Base-by-base conservation (phyloP, 139 green algal species). In the Marvania coccoides region DNA sequence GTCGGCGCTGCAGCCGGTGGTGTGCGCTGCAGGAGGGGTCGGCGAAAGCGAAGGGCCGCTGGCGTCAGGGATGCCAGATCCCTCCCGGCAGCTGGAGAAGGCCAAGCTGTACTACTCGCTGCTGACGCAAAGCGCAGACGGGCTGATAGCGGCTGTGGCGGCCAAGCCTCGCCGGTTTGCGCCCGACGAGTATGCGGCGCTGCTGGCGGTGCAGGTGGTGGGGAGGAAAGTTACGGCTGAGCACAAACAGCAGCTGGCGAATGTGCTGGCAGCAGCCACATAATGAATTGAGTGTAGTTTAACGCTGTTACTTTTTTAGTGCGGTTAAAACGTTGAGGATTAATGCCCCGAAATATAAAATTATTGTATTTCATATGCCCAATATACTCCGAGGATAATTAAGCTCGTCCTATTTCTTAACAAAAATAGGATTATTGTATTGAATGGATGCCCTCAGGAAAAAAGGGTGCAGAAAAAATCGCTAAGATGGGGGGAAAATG, bases 101-200 rank as follows among this genome's bases (percentile, higher is more conserved):
- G 51, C 62, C 37, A 74, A 73, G 51, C 65, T 62, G 29, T 87
- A 81, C 69, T 87, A 77, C 66, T 66, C 45, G 7, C 53, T 87
- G 60, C 61, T 89, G 35, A 69, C 67, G 8, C 63, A 75, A 37
- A 57, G 67, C n/a, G 31, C 61, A 10, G 77, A 82, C 15, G 78
- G 74, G 24, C 51, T 90, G 58, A 58, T 91, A 28, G 53, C 53
- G 3, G 65, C 76, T 5, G 80, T 74, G 4, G 58, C 35, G 0
- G 77, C 85, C 29, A 64, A 58, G 46, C 83, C 85, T 3, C 63
- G 64, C 23, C 74, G 80, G 34, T 90, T 77, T 58, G 51, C 47
- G 10, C 60, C 75, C 6, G 33, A 67, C 2, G 85, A 90, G 47
- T 91, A 78, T 64, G 37, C 66, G 39, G 77, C 77, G 5, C 71